Base-by-base conservation (phyloP, 148 eudicot genomes). In the Salicornia ramosissima region DNA sequence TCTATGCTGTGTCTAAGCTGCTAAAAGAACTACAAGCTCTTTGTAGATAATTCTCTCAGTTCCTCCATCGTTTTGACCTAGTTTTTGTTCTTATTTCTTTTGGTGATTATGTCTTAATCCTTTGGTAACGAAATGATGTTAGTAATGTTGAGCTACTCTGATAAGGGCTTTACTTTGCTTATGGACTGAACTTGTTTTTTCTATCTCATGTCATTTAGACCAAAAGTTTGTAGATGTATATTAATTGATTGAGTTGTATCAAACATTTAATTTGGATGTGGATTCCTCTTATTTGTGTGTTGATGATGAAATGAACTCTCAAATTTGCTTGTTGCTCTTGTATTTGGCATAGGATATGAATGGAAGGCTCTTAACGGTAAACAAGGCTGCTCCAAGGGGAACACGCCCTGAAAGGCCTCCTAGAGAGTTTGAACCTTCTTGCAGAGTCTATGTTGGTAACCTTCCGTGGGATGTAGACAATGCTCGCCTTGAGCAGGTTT, bases 371-470 rank as follows among this genome's bases (percentile, higher is more conserved):
- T 76, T 94, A 73, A 87, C 87, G 10, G 98, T 90, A 46, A 90
- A 94, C 85, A 94, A 87, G 83, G 99, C 99, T 77, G 86, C 93
- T 45, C 96, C 96, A 61, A 86, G 88, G 79, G 99, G 99, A 68
- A 54, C 93, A 72, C 82, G 84, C 42, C 84, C 87, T 26, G 92
- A 90, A 66, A 84, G 95, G 28, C 71, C 92, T 7, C 83, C 88
- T 58, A 72, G 88, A 36, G 82, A 69, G n/a, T 84, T 66, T 64
- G 86, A 77, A 51, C 81, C 93, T 46, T 18, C 81, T 34, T 81
- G 59, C 79, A 87, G 87, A 77, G 51, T 87, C 39, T 94, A 90
- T 77, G 97, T 94, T 10, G 97, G 93, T 4, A 94, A 94, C 79
- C 82, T 94, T 74, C 90, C 99, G 42, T 91, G 97, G 97, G 88